These are phyloP conservation scores for Tetrahymena borealis DNA, from an alignment of 73 alveolate genomes.

Conservation along the genomic window DNA sequence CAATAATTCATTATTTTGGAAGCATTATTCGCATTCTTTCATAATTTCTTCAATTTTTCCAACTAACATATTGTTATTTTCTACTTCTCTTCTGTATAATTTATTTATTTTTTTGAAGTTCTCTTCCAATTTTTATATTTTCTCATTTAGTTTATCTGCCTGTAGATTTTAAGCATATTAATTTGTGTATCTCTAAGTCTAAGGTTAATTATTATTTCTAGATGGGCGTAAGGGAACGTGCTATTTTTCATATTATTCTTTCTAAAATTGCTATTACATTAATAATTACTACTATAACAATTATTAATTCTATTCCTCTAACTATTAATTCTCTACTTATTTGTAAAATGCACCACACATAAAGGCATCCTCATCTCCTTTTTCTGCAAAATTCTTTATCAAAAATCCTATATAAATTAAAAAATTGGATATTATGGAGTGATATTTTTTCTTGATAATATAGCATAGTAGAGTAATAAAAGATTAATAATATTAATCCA, in stretches of 20 bases:
- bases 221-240: background rate
- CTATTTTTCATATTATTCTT: background rate
- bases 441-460: too few relatives aligned
- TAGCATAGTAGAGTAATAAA: too few relatives aligned
- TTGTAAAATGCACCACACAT: background rate
- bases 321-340: background rate
- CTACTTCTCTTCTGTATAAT: background rate
- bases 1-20: background rate
- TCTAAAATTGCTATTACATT: background rate
- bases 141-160: background rate
- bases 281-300: background rate
- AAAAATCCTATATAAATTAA: background rate
- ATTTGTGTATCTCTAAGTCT: background rate
- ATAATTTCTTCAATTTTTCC: background rate
- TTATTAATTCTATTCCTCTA: background rate
- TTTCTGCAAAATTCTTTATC: background rate
- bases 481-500: too few relatives aligned
- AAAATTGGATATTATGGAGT: too few relatives aligned
- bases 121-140: background rate
- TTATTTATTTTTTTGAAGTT: background rate
- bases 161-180: background rate
- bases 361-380: background rate
- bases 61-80: background rate
- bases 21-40: background rate
- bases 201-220: background rate